phyloP scores from a whole-genome alignment of 176 grass and related monocot genomes.

The Thalia dealbata region DNA sequence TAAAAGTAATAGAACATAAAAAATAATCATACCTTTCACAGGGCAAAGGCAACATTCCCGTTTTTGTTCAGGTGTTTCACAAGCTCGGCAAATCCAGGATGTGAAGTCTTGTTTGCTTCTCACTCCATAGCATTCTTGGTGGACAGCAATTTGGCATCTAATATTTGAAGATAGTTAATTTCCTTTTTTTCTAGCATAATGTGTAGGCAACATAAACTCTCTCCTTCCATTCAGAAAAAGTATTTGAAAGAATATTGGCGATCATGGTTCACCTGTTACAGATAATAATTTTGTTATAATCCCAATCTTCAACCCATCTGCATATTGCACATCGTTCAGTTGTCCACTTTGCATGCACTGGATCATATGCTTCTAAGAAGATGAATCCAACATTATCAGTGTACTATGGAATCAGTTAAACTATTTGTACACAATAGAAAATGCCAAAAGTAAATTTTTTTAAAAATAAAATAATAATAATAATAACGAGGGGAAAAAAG shows the following conservation, averaged over 20 bases:
- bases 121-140: conserved; percentile 98
- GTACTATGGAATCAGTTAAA: conserved; percentile 4
- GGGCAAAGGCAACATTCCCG: conserved; percentile 92
- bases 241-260: conserved; percentile 1
- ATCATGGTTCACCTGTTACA: conserved; percentile 57
- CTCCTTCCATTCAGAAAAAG: not conserved
- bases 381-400: conserved; percentile 12
- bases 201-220: not conserved
- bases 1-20: not conserved
- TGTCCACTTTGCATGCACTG: conserved; percentile 84
- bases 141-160: conserved; percentile 97
- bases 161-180: conserved; percentile 19
- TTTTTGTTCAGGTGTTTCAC: conserved; percentile 73
- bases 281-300: conserved; percentile 98
- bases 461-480: too few relatives aligned
- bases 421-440: conserved; percentile 1
- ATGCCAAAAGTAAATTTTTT: conserved; percentile 4
- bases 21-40: conserved; percentile 56
- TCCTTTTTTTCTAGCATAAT: not conserved
- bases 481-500: conserved; percentile 4
- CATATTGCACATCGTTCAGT: conserved; percentile 95
- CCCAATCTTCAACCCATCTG: conserved; percentile 99
- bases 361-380: conserved; percentile 82
- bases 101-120: conserved; percentile 80
- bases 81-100: conserved; percentile 89